phyloP scores from a whole-genome alignment of 352 stramenopile genomes.

The Globisporangium nagaii region DNA sequence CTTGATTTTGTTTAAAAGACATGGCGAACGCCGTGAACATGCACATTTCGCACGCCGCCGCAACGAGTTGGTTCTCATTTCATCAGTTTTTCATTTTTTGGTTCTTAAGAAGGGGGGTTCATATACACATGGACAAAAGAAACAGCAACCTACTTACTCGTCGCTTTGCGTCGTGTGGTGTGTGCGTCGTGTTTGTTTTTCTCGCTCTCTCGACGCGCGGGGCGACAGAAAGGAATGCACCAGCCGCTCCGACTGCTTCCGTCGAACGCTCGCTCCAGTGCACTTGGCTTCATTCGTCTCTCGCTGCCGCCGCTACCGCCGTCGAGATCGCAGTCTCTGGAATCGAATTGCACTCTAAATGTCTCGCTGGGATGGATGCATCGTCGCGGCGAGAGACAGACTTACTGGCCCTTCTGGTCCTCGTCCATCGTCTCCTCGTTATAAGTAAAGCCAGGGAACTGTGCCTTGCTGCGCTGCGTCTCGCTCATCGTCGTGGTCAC shows the following conservation, averaged over 20 bases:
- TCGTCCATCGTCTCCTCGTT: conserved; percentile 86
- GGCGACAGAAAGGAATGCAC: no score
- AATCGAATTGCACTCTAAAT: conserved; percentile 5
- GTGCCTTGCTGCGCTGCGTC: conserved; percentile 86
- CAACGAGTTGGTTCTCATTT: no score
- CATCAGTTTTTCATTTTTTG: conserved; percentile 7
- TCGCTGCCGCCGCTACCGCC: no score
- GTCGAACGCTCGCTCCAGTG: not conserved
- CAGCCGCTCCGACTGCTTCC: not conserved
- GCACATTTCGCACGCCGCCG: not conserved
- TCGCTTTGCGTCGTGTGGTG: conserved; percentile 5
- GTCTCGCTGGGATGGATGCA: no score
- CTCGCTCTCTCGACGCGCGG: conserved; percentile 6
- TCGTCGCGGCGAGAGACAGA: no score
- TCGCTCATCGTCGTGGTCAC: conserved; percentile 89
- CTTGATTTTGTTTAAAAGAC: not conserved
- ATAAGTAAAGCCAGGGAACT: conserved; percentile 89
- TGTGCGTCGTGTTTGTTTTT: not conserved
- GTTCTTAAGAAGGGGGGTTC: conserved; percentile 6
- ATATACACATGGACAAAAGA: conserved; percentile 14
- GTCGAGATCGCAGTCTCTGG: not conserved
- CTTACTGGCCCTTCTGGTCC: conserved; percentile 80
- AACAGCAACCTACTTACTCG: conserved; percentile 7
- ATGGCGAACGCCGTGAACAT: not conserved
- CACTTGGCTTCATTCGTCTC: no score